These are phyloP conservation scores for Lactarius deliciosus DNA, from an alignment of 768 basidiomycete genomes.

Conservation along the genomic window DNA sequence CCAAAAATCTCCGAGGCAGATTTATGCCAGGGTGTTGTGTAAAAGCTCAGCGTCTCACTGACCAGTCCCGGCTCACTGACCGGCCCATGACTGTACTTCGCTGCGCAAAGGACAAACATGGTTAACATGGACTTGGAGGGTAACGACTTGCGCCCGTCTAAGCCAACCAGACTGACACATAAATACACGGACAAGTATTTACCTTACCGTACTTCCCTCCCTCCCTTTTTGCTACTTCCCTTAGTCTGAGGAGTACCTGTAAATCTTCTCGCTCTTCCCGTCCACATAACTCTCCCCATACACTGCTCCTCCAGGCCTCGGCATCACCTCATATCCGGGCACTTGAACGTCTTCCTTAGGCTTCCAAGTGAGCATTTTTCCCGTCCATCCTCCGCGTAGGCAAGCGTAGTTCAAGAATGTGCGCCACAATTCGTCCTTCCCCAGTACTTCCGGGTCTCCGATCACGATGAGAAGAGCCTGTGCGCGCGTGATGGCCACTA, in stretches of 20 bases:
- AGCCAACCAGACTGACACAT: neutral
- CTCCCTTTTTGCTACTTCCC: neutral
- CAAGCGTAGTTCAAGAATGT: constrained; percentile 60
- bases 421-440: constrained; percentile 63
- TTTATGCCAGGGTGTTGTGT: too few relatives aligned
- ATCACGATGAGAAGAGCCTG: constrained; percentile 59
- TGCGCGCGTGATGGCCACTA: constrained; percentile 63
- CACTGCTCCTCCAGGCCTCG: neutral
- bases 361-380: constrained; percentile 52
- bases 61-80: too few relatives aligned
- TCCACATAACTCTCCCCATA: constrained; percentile 16
- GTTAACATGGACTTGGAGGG: neutral
- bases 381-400: constrained; percentile 53
- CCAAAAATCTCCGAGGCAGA: too few relatives aligned
- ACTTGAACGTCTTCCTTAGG: constrained; percentile 29
- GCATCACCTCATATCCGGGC: neutral
- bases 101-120: neutral
- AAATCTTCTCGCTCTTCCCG: constrained; percentile 9
- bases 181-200: neutral
- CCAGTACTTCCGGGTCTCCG: constrained; percentile 57
- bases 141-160: neutral
- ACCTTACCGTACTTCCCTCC: neutral
- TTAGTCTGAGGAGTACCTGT: neutral
- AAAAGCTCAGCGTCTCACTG: too few relatives aligned
- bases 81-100: neutral